Evolutionary conservation across 768 basidiomycete genomes (phyloP), one percentile per base, ranked within the genome.

Genomic region (Suillus subaureus): DNA sequence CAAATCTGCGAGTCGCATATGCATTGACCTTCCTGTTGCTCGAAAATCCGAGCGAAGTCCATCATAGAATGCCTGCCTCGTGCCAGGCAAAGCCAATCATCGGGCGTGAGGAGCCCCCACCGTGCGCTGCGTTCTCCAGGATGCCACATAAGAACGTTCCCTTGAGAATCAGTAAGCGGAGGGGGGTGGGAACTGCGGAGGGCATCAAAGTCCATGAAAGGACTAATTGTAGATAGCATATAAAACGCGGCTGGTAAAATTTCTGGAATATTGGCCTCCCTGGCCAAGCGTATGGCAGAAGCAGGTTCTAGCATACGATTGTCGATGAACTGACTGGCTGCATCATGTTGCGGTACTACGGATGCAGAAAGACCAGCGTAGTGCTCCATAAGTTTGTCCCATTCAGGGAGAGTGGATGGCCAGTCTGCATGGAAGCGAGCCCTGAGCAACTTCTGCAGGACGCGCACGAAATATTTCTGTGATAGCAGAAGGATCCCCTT

Each of bases 231-330:
- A 1, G 83, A 82, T 45, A 85, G 73, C 71, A 82, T 82, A 71
- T 86, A 85, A 69, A 79, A 85, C 0, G 81, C 80, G 67, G 83
- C 84, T 0, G 85, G 85, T 4, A 87, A 75, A 23, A 82, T 71
- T 21, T 75, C 72, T 21, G 74, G 77, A 18, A 84, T 70, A 62
- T 78, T 73, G 58, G 75, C 81, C 40, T 79, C 76, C 54, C 77
- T 78, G 0, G 82, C 84, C 40, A 87, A 79, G 40, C 72, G 64
- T 61, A 85, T 82, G 7, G 81, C 77, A 18, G 74, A 47, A 2
- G 51, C 72, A 0, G 75, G 75, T 43, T 76, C 71, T 15, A 62
- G 55, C 62, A 63, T 60, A 47, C 43, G 43, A 45, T 52, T 62
- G 23, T 57, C 62, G n/a, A 37, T n/a, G 64, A 61, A 61, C 28